Conservation (phyloP, 2,329 filamentous ascomycete species). For the Colletotrichum theobromicola region DNA sequence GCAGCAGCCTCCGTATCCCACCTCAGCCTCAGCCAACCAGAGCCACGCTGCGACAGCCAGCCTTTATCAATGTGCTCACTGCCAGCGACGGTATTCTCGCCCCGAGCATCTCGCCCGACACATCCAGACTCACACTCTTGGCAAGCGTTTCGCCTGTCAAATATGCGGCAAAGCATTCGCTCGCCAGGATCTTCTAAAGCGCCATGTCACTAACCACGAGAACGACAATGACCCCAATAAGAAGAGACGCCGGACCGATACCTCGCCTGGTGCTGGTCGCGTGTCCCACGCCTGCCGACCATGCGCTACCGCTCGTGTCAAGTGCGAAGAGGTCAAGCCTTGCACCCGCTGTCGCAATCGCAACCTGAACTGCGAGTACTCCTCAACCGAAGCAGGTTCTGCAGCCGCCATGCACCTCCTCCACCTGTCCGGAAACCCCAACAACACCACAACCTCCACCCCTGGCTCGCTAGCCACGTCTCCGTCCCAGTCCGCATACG, state of each 20-base stretch:
- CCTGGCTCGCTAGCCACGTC: slow-evolving; percentile 22
- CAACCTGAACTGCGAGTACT: slow-evolving; percentile 49
- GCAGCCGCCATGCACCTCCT: slow-evolving; percentile 48
- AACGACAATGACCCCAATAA: slow-evolving; percentile 50
- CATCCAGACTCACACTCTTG: slow-evolving; percentile 55
- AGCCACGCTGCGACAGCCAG: slow-evolving; percentile 30
- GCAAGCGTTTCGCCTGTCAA: slow-evolving; percentile 53
- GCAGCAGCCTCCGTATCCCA: neutral
- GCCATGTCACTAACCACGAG: slow-evolving; percentile 57
- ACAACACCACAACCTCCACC: slow-evolving; percentile 28
- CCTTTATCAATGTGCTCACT: slow-evolving; percentile 56
- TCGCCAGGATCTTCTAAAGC: slow-evolving; percentile 57
- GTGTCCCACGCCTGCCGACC: slow-evolving; percentile 59
- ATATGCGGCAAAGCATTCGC: slow-evolving; percentile 60
- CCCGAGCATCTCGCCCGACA: slow-evolving; percentile 60
- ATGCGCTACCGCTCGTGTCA: slow-evolving; percentile 58
- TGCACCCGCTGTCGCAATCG: slow-evolving; percentile 56
- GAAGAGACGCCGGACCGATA: slow-evolving; percentile 50
- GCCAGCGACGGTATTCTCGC: slow-evolving; percentile 55
- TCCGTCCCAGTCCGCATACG: slow-evolving; percentile 22
- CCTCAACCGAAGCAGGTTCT: slow-evolving; percentile 40
- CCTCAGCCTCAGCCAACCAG: slow-evolving; percentile 9
- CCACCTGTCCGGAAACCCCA: slow-evolving; percentile 44
- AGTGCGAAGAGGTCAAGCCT: slow-evolving; percentile 60
- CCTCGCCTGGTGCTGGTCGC: slow-evolving; percentile 50